These are phyloP conservation scores for Aspergillus texensis DNA, from an alignment of 2,329 filamentous ascomycete species.

Conservation along the genomic window DNA sequence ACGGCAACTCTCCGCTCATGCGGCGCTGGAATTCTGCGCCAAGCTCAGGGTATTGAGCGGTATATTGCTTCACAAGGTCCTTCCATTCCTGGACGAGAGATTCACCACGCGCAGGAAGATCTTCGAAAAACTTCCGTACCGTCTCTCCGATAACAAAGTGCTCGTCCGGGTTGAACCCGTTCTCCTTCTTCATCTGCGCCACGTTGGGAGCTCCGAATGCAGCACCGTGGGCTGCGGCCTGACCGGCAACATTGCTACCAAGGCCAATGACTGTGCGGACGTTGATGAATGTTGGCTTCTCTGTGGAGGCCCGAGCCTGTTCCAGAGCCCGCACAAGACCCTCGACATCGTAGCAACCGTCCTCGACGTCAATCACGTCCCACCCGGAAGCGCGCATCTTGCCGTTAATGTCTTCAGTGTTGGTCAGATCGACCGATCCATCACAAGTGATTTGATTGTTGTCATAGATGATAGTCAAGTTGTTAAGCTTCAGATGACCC, in stretches of 20 bases:
- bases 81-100: conserved; percentile 54
- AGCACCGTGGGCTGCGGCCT: conserved; percentile 60
- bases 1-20: conserved; percentile 51
- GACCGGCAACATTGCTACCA: conserved; percentile 48
- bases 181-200: conserved; percentile 55
- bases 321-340: conserved; percentile 52
- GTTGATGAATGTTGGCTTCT: conserved; percentile 62
- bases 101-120: conserved; percentile 51
- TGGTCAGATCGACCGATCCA: conserved; percentile 57
- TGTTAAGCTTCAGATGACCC: conserved; percentile 59
- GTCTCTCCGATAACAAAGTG: conserved; percentile 50
- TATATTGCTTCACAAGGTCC: conserved; percentile 48
- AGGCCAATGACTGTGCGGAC: conserved; percentile 60
- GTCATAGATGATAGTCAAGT: conserved; percentile 62
- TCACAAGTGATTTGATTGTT: conserved; percentile 65
- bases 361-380: conserved; percentile 57
- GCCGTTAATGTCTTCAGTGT: conserved; percentile 59
- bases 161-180: conserved; percentile 54
- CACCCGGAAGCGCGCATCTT: conserved; percentile 62
- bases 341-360: conserved; percentile 57
- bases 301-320: conserved; percentile 45
- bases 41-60: conserved; percentile 49
- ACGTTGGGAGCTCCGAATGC: conserved; percentile 60
- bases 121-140: conserved; percentile 57
- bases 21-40: conserved; percentile 53